These are phyloP conservation scores for Paramecium bursaria DNA, from an alignment of 73 alveolate genomes.

Conservation along the genomic window DNA sequence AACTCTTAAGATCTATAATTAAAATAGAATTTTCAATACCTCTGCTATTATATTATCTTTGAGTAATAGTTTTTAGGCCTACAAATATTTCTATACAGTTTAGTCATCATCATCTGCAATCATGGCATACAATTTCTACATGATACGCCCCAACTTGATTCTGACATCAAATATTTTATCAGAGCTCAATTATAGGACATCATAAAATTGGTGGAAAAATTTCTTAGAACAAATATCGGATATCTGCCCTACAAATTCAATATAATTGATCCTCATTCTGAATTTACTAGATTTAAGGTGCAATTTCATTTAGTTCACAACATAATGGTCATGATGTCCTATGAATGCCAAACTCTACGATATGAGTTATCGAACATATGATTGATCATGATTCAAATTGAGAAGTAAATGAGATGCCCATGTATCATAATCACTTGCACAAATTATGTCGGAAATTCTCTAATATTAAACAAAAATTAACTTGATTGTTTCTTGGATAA, in stretches of 20 bases:
- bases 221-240: constrained; percentile 11
- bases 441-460: too few species aligned
- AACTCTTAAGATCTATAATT: background rate
- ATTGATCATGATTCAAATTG: too few species aligned
- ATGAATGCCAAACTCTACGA: too few species aligned
- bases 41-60: background rate
- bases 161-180: constrained; percentile 24
- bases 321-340: too few species aligned
- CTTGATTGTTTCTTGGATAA: too few species aligned
- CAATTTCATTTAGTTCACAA: too few species aligned
- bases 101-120: constrained; percentile 29
- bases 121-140: constrained; percentile 17
- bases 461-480: too few species aligned
- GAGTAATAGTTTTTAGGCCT: background rate
- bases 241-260: background rate
- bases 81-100: background rate
- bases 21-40: background rate
- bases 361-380: too few species aligned
- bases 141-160: constrained; percentile 2
- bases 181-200: background rate
- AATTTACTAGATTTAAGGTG: too few species aligned
- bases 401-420: too few species aligned
- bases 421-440: too few species aligned
- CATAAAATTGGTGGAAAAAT: constrained; percentile 15
- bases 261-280: constrained; percentile 20